phyloP scores from a whole-genome alignment of 2,329 filamentous ascomycete species.

The Trichoderma breve region DNA sequence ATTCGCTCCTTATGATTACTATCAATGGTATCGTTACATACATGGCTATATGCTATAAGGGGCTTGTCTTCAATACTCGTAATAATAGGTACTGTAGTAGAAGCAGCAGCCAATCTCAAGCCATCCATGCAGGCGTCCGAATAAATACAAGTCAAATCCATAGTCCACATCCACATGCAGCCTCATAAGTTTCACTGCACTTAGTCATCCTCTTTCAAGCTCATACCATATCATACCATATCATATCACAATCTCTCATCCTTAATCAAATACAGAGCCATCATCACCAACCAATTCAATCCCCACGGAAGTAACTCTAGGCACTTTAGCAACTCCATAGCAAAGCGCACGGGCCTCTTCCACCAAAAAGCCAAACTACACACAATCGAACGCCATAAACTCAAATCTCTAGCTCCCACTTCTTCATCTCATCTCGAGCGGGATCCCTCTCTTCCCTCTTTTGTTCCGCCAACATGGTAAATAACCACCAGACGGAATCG shows the following conservation, averaged over 20 bases:
- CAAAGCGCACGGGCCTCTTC: neutral
- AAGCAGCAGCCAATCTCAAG: neutral
- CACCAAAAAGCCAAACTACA: neutral
- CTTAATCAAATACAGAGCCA: neutral
- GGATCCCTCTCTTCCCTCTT: constrained; percentile 12
- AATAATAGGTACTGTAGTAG: neutral
- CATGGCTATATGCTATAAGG: neutral
- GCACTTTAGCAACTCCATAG: neutral
- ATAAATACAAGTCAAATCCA: neutral
- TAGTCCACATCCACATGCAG: neutral
- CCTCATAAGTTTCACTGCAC: neutral
- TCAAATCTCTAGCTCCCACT: neutral
- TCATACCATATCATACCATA: neutral
- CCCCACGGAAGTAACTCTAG: neutral
- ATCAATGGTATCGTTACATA: neutral
- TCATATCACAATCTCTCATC: neutral
- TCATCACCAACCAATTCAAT: neutral
- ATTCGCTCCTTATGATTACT: neutral
- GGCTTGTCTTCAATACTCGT: neutral
- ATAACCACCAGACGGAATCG: neutral
- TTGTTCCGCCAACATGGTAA: constrained; percentile 18
- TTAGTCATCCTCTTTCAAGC: neutral
- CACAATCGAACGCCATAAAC: constrained; percentile 8
- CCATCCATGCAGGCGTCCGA: neutral
- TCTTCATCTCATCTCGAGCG: neutral